These are phyloP conservation scores for Trametes gibbosa DNA, from an alignment of 768 basidiomycete genomes.

Conservation along the genomic window DNA sequence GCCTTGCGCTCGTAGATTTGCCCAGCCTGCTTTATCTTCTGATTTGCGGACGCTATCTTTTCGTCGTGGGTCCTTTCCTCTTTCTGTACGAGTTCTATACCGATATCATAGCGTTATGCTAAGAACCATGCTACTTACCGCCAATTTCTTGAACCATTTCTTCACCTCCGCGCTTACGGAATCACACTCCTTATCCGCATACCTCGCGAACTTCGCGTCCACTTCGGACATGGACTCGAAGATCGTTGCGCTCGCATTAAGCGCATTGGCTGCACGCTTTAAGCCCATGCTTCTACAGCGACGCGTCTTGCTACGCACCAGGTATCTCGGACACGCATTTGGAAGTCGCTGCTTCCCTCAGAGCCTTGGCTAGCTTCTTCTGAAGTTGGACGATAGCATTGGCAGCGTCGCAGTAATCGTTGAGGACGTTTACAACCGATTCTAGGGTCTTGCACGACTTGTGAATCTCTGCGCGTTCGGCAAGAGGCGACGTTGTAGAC, in stretches of 20 bases:
- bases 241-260: constrained; percentile 59
- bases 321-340: constrained; percentile 63
- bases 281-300: not conserved
- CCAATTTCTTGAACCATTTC: constrained; percentile 85
- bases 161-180: constrained; percentile 63
- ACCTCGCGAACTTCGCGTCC: constrained; percentile 70
- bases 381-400: constrained; percentile 59
- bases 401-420: constrained; percentile 74
- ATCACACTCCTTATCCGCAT: constrained; percentile 73
- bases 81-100: constrained; percentile 46
- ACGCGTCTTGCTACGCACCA: constrained; percentile 40
- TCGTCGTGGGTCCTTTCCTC: constrained; percentile 80
- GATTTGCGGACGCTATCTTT: constrained; percentile 60
- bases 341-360: constrained; percentile 60
- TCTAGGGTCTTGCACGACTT: constrained; percentile 80
- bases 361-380: constrained; percentile 71
- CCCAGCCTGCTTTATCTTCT: constrained; percentile 77
- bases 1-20: constrained; percentile 76
- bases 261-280: constrained; percentile 55
- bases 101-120: not conserved
- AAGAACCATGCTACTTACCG: constrained; percentile 47
- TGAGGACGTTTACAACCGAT: constrained; percentile 58
- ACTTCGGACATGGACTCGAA: constrained; percentile 72
- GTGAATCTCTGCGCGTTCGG: constrained; percentile 72
- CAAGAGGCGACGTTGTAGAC: constrained; percentile 30